Evolutionary conservation across 495 filamentous ascomycete species (phyloP).

Genomic region (Trichoderma parareesei): DNA sequence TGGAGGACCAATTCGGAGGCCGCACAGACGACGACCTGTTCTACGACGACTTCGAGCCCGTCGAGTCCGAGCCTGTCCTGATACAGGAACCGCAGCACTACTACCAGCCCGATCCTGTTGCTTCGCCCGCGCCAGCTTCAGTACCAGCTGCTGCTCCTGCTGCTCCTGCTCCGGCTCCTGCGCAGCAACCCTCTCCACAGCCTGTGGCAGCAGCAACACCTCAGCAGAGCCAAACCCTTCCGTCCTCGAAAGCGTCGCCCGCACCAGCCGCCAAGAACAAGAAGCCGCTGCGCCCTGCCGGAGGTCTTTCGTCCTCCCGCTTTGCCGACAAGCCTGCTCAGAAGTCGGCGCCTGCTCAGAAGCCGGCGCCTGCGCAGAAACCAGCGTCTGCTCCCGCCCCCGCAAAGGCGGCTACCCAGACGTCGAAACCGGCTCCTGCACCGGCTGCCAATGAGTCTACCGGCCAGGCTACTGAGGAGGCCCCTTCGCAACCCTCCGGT

Average conservation of each 20-base stretch:
- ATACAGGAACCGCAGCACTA: conserved; percentile 10
- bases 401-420: too few relatives aligned
- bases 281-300: conserved; percentile 10
- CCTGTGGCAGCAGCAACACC: background rate
- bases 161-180: background rate
- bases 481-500: conserved; percentile 12
- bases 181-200: background rate
- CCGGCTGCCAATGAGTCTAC: background rate
- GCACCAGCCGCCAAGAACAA: conserved; percentile 7
- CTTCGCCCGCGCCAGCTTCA: background rate
- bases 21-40: conserved; percentile 45
- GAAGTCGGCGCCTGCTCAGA: conserved; percentile 11
- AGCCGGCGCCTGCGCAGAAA: background rate
- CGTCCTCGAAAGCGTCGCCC: conserved; percentile 10
- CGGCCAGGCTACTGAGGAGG: conserved; percentile 10
- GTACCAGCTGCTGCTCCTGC: background rate
- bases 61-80: conserved; percentile 15
- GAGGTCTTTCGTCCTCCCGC: conserved; percentile 2
- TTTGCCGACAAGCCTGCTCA: conserved; percentile 12
- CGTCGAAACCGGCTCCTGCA: background rate
- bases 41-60: conserved; percentile 41
- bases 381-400: conserved; percentile 8
- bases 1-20: conserved; percentile 42
- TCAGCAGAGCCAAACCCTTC: conserved; percentile 7
- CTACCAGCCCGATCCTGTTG: conserved; percentile 6